Conservation (phyloP, 202 grass and related monocot species). For the Setaria italica region DNA sequence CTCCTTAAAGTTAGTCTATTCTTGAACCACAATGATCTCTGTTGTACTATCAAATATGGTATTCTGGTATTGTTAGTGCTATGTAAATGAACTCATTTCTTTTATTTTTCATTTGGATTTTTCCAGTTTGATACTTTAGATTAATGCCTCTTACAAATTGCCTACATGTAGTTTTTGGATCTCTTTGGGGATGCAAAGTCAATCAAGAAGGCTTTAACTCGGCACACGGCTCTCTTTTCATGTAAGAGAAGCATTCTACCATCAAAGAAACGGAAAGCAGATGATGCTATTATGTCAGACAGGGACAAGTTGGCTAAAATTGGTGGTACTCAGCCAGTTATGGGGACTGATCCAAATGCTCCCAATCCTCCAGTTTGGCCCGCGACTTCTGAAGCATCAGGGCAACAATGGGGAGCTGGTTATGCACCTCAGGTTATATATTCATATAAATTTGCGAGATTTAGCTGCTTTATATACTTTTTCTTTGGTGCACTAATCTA, state of each 20-base stretch:
- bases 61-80: neutral
- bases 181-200: conserved; percentile 87
- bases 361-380: conserved; percentile 62
- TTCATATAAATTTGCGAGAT: conserved; percentile 31
- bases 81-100: neutral
- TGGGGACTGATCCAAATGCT: conserved; percentile 73
- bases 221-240: conserved; percentile 75
- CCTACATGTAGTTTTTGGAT: conserved; percentile 81
- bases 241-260: conserved; percentile 66
- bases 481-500: neutral
- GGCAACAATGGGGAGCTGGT: conserved; percentile 70
- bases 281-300: conserved; percentile 73
- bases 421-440: conserved; percentile 79
- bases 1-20: neutral
- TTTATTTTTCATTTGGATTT: neutral
- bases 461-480: neutral
- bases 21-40: neutral
- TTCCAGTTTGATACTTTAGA: neutral
- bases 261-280: conserved; percentile 85
- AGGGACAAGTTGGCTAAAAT: conserved; percentile 76
- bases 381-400: conserved; percentile 59
- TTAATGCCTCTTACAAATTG: conserved; percentile 43
- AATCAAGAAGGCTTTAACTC: conserved; percentile 77
- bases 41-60: neutral
- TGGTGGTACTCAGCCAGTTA: conserved; percentile 55